These are phyloP conservation scores for Camellia sinensis DNA, from an alignment of 148 eudicot species.

Conservation along the genomic window DNA sequence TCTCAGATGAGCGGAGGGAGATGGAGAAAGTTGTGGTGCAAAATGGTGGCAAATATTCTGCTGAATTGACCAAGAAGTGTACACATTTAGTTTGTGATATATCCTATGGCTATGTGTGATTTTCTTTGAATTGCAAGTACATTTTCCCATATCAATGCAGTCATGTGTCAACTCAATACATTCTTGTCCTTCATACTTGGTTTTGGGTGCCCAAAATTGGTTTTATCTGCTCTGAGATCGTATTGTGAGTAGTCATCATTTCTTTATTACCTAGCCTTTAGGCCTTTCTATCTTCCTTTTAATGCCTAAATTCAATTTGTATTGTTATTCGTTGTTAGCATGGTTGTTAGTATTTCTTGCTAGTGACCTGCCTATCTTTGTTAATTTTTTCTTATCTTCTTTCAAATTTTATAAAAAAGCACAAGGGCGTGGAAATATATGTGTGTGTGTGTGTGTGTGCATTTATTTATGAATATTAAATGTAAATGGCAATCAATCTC, in stretches of 20 bases:
- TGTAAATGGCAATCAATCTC: too few species aligned
- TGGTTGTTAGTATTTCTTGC: neutral
- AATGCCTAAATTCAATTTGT: neutral
- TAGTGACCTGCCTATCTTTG: neutral
- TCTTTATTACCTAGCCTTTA: neutral
- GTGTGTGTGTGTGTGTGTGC: too few species aligned
- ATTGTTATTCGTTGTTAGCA: neutral
- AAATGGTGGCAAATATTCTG: constrained; percentile 96
- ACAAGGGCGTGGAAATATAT: too few species aligned
- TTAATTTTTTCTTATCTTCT: too few species aligned
- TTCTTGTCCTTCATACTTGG: neutral
- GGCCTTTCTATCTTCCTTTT: neutral
- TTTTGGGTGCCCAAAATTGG: neutral
- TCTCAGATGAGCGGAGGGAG: constrained; percentile 80
- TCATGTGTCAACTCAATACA: neutral
- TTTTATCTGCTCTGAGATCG: neutral
- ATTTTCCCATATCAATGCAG: constrained; percentile 4
- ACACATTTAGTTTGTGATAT: constrained; percentile 92
- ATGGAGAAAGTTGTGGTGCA: constrained; percentile 76
- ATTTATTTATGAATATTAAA: too few species aligned
- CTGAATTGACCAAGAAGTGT: constrained; percentile 84
- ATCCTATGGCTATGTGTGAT: constrained; percentile 46
- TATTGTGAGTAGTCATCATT: neutral
- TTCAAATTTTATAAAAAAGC: too few species aligned
- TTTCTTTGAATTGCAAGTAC: neutral